Conservation (phyloP, 768 basidiomycete genomes). For the Cystofilobasidium macerans region DNA sequence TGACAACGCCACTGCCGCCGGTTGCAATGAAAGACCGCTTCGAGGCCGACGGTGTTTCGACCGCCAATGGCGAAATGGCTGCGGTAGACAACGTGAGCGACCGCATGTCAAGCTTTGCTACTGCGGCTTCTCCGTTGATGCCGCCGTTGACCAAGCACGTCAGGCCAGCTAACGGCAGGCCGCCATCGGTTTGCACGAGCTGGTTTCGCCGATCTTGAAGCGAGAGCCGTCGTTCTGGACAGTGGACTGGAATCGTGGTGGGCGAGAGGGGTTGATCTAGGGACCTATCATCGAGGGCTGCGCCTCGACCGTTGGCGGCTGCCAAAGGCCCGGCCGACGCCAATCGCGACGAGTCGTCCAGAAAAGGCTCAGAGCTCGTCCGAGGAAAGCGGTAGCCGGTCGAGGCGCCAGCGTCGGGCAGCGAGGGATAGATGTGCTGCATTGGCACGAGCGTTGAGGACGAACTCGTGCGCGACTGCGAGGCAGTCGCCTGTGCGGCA, state of each 20-base stretch:
- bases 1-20: not conserved
- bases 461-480: not conserved
- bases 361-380: not conserved
- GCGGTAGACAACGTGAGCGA: too few species aligned
- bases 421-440: not conserved
- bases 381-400: not conserved
- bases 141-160: not conserved
- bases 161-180: not conserved
- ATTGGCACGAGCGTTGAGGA: conserved; percentile 1
- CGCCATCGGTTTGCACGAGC: not conserved
- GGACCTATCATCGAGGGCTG: too few species aligned
- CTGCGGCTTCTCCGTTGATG: not conserved
- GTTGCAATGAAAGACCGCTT: not conserved
- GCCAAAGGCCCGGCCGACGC: too few species aligned
- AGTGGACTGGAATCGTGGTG: not conserved
- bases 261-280: not conserved
- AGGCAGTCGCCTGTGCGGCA: not conserved
- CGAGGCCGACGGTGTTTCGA: not conserved
- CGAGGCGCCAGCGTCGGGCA: not conserved
- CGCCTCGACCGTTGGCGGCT: too few species aligned
- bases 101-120: not conserved
- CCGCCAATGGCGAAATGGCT: too few species aligned
- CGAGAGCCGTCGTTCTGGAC: not conserved
- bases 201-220: not conserved
- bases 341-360: not conserved